Evolutionary conservation across 2,329 filamentous ascomycete species (phyloP).

Genomic region (Talaromyces sp.): DNA sequence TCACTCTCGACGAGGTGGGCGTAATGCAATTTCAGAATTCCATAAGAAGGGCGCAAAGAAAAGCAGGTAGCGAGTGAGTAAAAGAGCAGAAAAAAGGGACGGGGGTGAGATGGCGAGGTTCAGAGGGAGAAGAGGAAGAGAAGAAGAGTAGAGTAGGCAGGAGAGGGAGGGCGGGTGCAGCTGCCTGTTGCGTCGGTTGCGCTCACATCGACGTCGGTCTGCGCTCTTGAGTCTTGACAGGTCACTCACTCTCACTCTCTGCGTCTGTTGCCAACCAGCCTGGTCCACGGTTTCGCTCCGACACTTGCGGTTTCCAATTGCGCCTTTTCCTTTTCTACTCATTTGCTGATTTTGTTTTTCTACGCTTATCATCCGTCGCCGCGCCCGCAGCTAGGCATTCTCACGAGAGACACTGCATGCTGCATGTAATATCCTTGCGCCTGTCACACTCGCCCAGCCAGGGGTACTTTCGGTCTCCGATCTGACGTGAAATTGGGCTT

Average conservation of each 20-base stretch:
- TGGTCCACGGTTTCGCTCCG: not conserved
- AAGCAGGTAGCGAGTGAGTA: not conserved
- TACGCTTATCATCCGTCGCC: not conserved
- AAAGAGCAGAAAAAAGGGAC: constrained; percentile 6
- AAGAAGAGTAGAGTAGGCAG: too few species aligned
- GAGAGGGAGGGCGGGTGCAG: not conserved
- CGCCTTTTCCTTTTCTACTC: not conserved
- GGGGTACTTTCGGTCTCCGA: not conserved
- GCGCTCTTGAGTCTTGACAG: not conserved
- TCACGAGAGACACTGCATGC: not conserved
- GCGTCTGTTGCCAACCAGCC: not conserved
- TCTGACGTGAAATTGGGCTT: not conserved
- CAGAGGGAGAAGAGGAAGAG: not conserved
- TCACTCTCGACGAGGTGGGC: constrained; percentile 4
- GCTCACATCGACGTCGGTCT: not conserved
- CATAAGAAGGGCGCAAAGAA: constrained; percentile 2
- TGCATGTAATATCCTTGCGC: not conserved
- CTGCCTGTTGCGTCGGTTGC: not conserved
- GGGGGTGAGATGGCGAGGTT: not conserved
- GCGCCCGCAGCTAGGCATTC: not conserved
- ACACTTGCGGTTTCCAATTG: not conserved
- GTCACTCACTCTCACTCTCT: not conserved
- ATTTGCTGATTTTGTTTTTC: not conserved
- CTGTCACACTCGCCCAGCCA: not conserved
- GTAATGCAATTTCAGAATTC: constrained; percentile 1